phyloP scores from a whole-genome alignment of 495 filamentous ascomycete genomes.

The Oidiodendron maius region DNA sequence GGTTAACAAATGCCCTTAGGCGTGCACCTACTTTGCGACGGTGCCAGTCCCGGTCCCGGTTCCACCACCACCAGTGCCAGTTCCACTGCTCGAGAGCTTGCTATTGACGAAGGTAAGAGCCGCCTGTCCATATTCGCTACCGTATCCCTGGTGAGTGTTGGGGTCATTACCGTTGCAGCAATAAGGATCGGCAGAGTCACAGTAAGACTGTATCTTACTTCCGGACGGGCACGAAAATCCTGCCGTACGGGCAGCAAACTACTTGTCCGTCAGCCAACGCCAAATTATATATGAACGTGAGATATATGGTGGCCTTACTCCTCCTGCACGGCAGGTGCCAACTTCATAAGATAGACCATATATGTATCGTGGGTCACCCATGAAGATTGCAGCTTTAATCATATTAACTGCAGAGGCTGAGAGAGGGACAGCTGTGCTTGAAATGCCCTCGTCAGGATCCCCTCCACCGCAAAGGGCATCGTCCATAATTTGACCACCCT shows the following conservation, averaged over 20 bases:
- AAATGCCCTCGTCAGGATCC: slow-evolving; percentile 42
- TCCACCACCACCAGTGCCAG: not conserved
- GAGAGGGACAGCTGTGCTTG: slow-evolving; percentile 40
- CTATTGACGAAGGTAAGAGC: slow-evolving; percentile 49
- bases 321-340: slow-evolving; percentile 47
- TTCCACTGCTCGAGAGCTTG: slow-evolving; percentile 26
- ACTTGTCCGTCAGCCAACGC: slow-evolving; percentile 7
- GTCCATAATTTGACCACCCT: slow-evolving; percentile 61
- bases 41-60: not conserved
- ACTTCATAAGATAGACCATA: slow-evolving; percentile 53
- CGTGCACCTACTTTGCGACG: too few species aligned
- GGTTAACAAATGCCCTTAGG: too few species aligned
- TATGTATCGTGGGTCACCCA: slow-evolving; percentile 53
- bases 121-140: slow-evolving; percentile 49
- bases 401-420: slow-evolving; percentile 38
- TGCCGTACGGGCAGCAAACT: slow-evolving; percentile 51
- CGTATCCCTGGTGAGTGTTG: slow-evolving; percentile 52
- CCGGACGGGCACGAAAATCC: slow-evolving; percentile 49
- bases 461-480: slow-evolving; percentile 57
- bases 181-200: slow-evolving; percentile 56
- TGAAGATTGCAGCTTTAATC: slow-evolving; percentile 57
- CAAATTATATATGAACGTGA: slow-evolving; percentile 1
- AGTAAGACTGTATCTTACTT: slow-evolving; percentile 53
- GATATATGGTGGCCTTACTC: slow-evolving; percentile 39
- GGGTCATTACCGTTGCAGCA: slow-evolving; percentile 57